Base-by-base conservation (phyloP, 1,139 yeast species). In the Chernovozyma aurita region DNA sequence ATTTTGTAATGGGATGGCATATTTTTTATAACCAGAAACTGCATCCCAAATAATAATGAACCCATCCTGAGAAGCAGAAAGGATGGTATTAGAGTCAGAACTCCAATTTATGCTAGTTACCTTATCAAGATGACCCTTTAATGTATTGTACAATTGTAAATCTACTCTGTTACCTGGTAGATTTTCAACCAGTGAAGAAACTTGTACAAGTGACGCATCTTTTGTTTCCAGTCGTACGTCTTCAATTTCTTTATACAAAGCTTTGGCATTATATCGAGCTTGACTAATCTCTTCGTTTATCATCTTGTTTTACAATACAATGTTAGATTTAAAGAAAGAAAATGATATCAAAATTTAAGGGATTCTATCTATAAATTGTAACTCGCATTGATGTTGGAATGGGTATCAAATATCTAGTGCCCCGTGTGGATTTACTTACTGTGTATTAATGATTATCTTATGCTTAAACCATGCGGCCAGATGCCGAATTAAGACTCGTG, bases 41-140 rank as follows among this genome's bases (percentile, higher is more conserved):
- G 88, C 73, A 55, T 88, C 92, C 97, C 97, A 90, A 22, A 87
- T 59, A 33, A 90, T 69, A 67, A 87, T 70, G 51, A 77, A 84
- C 2, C 96, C 96, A 58, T 90, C 97, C 53, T 86, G 95, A 24
- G 94, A 80, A 0, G 88, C 87, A 31, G 88, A 78, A 9, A 87
- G 61, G 3, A 90, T 53, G 30, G 66, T 70, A 29, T 63, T 58
- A 13, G 85, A 76, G 49, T 84, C 82, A 1, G 64, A 53, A 35
- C 80, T 73, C 92, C 95, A 85, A 37, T 77, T 69, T 44, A 85
- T 64, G 42, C 78, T 78, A 14, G 80, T 73, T 17, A 88, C 73
- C 53, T 88, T 86, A 49, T 80, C 83, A 45, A 73, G 77, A 55
- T 88, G 97, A 0, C 95, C 96, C 42, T 64, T 71, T 34, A 85